Conservation (phyloP, 441 rosid species). For the Melastoma candidum region DNA sequence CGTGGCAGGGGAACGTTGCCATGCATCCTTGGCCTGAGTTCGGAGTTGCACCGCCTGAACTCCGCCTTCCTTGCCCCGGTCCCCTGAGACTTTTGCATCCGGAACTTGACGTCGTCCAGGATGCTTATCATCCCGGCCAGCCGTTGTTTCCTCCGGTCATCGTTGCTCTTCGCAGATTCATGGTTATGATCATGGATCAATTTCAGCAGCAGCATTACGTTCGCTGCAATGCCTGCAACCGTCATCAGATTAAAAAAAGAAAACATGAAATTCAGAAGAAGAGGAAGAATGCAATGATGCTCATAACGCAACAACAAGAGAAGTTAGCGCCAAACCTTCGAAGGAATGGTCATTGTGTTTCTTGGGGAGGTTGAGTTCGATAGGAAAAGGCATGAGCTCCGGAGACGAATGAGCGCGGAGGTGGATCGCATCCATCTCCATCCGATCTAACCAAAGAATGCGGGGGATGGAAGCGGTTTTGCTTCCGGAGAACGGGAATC, state of each 20-base stretch:
- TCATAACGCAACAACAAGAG: neutral
- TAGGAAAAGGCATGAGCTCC: conserved; percentile 24
- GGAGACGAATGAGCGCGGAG: conserved; percentile 43
- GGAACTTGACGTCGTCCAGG: conserved; percentile 53
- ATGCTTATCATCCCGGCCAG: conserved; percentile 66
- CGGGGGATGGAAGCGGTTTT: no score
- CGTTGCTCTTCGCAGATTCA: conserved; percentile 31
- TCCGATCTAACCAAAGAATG: no score
- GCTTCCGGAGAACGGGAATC: no score
- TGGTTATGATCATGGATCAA: conserved; percentile 62
- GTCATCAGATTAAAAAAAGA: conserved; percentile 33
- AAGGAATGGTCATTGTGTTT: conserved; percentile 28
- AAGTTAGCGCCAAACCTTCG: conserved; percentile 30
- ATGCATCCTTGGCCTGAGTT: conserved; percentile 30
- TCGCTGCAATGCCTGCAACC: conserved; percentile 5
- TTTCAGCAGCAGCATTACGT: conserved; percentile 49
- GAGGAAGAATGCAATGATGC: neutral
- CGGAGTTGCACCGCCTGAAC: conserved; percentile 72
- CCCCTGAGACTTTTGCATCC: conserved; percentile 49
- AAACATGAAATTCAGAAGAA: neutral
- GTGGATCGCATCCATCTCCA: conserved; percentile 11
- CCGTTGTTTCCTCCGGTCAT: conserved; percentile 45
- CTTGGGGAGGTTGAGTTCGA: conserved; percentile 2
- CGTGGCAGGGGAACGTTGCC: conserved; percentile 8
- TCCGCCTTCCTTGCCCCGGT: conserved; percentile 32